A percentile compares a stretch with the other conserved stretches of the same genome.
Conservation (phyloP, 306 rosid genomes). For the Betula pendula region DNA sequence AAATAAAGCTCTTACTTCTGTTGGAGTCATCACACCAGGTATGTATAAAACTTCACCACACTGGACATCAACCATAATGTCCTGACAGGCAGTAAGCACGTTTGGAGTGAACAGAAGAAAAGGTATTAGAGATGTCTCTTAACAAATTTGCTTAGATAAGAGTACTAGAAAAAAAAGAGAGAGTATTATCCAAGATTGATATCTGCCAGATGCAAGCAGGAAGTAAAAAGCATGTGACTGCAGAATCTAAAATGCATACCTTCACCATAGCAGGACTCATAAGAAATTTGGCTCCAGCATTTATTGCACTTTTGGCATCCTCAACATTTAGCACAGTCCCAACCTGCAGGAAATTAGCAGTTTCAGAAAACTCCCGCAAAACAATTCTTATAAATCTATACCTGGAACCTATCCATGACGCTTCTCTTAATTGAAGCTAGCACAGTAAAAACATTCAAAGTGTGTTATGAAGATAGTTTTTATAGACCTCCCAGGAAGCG, state of each 20-base stretch:
- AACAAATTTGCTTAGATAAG: slow-evolving; percentile 7
- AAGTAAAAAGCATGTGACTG: not conserved
- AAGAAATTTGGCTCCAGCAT: slow-evolving; percentile 84
- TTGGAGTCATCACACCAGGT: slow-evolving; percentile 95
- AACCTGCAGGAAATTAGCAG: slow-evolving; percentile 50
- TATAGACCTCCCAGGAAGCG: not conserved
- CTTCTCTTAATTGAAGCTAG: not conserved
- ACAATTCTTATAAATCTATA: not conserved
- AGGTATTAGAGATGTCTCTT: not conserved
- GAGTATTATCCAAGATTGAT: not conserved
- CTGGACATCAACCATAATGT: slow-evolving; percentile 49
- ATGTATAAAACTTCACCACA: slow-evolving; percentile 62
- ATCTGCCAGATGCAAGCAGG: not conserved
- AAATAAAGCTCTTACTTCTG: slow-evolving; percentile 65
- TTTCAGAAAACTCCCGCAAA: slow-evolving; percentile 28
- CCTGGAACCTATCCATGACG: not conserved
- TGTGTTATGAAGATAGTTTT: not conserved
- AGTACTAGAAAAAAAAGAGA: slow-evolving; percentile 1
- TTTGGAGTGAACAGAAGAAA: not conserved
- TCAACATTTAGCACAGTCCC: slow-evolving; percentile 80
- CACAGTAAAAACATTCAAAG: not conserved
- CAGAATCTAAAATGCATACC: slow-evolving; percentile 36
- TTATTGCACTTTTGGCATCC: slow-evolving; percentile 73
- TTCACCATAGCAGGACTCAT: slow-evolving; percentile 87
- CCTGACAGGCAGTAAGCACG: slow-evolving; percentile 45